Evolutionary conservation across 345 rosid genomes (phyloP).

Genomic region (Eutrema yunnanense): DNA sequence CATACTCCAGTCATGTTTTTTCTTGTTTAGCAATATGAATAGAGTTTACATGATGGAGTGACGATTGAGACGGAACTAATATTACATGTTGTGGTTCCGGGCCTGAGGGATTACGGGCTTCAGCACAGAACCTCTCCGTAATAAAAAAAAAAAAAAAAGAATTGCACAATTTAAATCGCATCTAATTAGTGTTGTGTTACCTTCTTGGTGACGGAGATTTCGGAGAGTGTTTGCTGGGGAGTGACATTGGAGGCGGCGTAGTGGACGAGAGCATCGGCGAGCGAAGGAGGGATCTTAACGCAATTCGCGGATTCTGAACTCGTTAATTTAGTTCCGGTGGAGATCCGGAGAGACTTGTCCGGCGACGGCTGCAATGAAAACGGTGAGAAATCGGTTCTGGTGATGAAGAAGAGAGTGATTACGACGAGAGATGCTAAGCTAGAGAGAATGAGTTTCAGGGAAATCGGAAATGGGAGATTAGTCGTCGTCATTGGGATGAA

Average conservation of each 20-base stretch:
- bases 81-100: too few species aligned
- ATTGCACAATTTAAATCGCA: not conserved
- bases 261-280: constrained; percentile 68
- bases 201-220: constrained; percentile 64
- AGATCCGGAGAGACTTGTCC: constrained; percentile 5
- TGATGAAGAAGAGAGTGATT: constrained; percentile 32
- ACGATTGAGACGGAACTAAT: too few species aligned
- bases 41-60: too few species aligned
- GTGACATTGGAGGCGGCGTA: constrained; percentile 71
- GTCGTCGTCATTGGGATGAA: constrained; percentile 12
- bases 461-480: constrained; percentile 6
- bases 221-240: constrained; percentile 80
- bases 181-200: constrained; percentile 16
- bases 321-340: not conserved
- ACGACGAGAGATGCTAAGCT: constrained; percentile 11
- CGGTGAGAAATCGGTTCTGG: constrained; percentile 40
- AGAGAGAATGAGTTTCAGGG: constrained; percentile 12
- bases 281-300: constrained; percentile 54
- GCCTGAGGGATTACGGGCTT: too few species aligned
- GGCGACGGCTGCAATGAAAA: constrained; percentile 14
- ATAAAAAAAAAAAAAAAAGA: too few species aligned
- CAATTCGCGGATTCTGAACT: constrained; percentile 21
- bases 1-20: too few species aligned
- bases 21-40: too few species aligned
- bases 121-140: too few species aligned